A percentile compares a stretch with the other conserved stretches of the same genome.
phyloP scores from a whole-genome alignment of 257 asterid genomes.

The Lavandula angustifolia region DNA sequence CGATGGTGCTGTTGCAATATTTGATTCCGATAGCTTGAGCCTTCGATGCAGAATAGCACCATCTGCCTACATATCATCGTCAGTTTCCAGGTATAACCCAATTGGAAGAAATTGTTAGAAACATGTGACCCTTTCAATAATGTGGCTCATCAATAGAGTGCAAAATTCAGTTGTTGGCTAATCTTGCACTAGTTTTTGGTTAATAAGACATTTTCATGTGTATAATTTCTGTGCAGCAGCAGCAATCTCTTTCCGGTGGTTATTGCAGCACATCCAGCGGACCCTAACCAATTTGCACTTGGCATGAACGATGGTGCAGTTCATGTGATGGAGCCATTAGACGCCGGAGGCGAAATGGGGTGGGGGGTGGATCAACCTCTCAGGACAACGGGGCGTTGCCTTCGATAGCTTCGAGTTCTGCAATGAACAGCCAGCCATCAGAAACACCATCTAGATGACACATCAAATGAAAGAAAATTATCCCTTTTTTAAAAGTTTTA shows the following conservation, averaged over 20 bases:
- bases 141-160: background rate
- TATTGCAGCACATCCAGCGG: constrained; percentile 89
- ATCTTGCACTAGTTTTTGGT: background rate
- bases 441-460: constrained; percentile 84
- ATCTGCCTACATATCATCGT: constrained; percentile 66
- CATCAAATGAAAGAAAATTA: background rate
- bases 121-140: background rate
- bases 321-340: constrained; percentile 83
- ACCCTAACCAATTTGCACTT: constrained; percentile 81
- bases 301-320: constrained; percentile 93
- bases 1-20: constrained; percentile 90
- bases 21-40: constrained; percentile 68
- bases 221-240: constrained; percentile 35
- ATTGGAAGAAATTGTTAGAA: background rate
- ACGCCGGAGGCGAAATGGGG: constrained; percentile 90
- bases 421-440: constrained; percentile 84
- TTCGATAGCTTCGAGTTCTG: constrained; percentile 76
- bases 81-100: constrained; percentile 60
- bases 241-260: constrained; percentile 63
- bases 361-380: constrained; percentile 40
- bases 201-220: no score
- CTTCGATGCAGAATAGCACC: constrained; percentile 88
- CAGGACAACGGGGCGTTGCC: constrained; percentile 76
- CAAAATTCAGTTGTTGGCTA: background rate
- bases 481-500: constrained; percentile 14